Evolutionary conservation across 306 rosid genomes (phyloP).

Genomic region (Rosa multiflora): DNA sequence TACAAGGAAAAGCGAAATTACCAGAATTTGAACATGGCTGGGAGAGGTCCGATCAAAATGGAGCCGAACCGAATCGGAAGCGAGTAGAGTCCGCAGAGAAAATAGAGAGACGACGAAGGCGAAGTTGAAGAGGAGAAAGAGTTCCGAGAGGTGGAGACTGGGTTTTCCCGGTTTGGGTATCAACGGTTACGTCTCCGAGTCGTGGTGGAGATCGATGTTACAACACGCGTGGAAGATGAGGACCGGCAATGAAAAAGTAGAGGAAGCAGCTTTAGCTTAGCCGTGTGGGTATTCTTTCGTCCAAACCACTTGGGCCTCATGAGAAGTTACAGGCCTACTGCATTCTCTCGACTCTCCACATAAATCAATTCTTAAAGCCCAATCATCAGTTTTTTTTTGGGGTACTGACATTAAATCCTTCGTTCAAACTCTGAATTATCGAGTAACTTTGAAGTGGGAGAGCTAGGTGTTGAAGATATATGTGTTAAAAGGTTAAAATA

Average conservation of each 20-base stretch:
- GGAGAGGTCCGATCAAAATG: constrained; percentile 24
- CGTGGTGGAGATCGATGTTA: neutral
- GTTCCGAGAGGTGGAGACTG: neutral
- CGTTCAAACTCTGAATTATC: too few relatives aligned
- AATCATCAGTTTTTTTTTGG: too few relatives aligned
- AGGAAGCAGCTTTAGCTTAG: neutral
- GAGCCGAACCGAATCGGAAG: constrained; percentile 9
- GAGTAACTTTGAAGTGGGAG: too few relatives aligned
- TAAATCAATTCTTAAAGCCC: neutral
- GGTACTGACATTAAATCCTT: too few relatives aligned
- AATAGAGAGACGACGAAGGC: neutral
- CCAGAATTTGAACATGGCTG: constrained; percentile 84
- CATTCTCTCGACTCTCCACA: too few relatives aligned
- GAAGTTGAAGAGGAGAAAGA: neutral
- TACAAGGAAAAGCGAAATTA: constrained; percentile 21
- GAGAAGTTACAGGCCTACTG: neutral
- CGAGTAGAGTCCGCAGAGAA: neutral
- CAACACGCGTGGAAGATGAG: neutral
- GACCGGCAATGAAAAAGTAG: neutral
- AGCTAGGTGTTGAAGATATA: too few relatives aligned
- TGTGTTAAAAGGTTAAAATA: too few relatives aligned
- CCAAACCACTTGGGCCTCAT: neutral
- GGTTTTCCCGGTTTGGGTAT: neutral
- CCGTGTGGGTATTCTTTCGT: neutral
- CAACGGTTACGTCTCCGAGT: neutral